A percentile compares a stretch with the other conserved stretches of the same genome.
phyloP scores from a whole-genome alignment of 768 basidiomycete species.

The Podaxis sp. region DNA sequence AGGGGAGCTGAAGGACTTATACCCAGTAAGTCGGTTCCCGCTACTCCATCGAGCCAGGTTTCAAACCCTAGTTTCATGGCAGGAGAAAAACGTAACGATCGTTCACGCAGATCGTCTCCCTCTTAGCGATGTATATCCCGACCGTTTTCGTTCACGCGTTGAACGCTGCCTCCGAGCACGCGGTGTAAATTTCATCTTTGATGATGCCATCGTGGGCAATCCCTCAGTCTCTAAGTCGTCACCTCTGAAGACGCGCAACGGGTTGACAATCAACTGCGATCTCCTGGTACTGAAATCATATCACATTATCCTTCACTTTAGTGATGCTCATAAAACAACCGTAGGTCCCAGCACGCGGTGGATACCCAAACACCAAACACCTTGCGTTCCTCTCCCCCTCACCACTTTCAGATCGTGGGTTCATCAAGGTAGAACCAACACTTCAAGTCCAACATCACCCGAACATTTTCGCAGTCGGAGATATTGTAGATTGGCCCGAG shows the following conservation, averaged over 20 bases:
- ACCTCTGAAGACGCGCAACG: slow-evolving; percentile 24
- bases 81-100: slow-evolving; percentile 51
- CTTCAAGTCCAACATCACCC: slow-evolving; percentile 48
- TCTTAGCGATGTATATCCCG: slow-evolving; percentile 51
- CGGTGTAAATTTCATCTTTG: slow-evolving; percentile 48
- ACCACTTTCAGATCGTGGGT: slow-evolving; percentile 34
- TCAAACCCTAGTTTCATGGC: not conserved
- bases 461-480: slow-evolving; percentile 58
- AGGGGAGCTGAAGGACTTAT: slow-evolving; percentile 27
- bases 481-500: slow-evolving; percentile 53
- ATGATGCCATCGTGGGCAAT: slow-evolving; percentile 46
- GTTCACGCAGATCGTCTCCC: slow-evolving; percentile 50
- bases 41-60: not conserved
- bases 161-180: slow-evolving; percentile 37
- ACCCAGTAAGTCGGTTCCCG: slow-evolving; percentile 20
- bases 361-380: slow-evolving; percentile 47
- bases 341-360: slow-evolving; percentile 34
- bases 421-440: slow-evolving; percentile 47
- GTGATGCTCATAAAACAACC: not conserved
- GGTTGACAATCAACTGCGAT: slow-evolving; percentile 28
- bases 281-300: slow-evolving; percentile 20
- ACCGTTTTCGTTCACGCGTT: slow-evolving; percentile 45
- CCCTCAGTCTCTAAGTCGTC: slow-evolving; percentile 11
- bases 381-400: slow-evolving; percentile 28
- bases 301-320: not conserved